Conservation (phyloP, 768 basidiomycete species). For the Rhodotorula kratochvilovae region DNA sequence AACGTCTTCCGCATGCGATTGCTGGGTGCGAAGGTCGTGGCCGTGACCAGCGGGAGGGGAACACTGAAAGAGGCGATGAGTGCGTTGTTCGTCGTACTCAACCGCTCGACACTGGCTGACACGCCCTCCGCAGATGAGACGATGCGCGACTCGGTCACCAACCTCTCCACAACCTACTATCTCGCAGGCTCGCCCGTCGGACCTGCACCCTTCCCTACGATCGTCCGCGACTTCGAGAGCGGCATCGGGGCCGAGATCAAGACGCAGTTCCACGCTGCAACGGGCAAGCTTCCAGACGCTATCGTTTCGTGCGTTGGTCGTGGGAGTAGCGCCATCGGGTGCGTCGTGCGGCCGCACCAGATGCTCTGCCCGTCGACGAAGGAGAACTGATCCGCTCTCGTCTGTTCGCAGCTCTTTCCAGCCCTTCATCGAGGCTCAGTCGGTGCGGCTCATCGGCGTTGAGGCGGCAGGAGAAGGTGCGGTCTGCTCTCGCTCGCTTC, state of each 20-base stretch:
- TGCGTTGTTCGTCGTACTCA: conserved; percentile 2
- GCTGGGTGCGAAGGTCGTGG: conserved; percentile 91
- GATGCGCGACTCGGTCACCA: conserved; percentile 97
- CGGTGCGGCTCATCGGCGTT: conserved; percentile 81
- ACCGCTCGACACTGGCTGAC: too few relatives aligned
- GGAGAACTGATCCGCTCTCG: too few relatives aligned
- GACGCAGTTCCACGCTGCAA: conserved; percentile 64
- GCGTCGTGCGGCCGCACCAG: too few relatives aligned
- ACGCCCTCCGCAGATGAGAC: conserved; percentile 61
- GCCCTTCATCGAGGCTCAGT: conserved; percentile 86
- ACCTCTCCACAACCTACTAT: conserved; percentile 92
- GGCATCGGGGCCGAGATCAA: conserved; percentile 95
- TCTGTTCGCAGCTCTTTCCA: conserved; percentile 79
- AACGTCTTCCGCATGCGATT: conserved; percentile 98
- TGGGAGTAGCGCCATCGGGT: conserved; percentile 87
- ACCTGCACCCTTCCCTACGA: conserved; percentile 97
- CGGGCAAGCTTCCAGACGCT: conserved; percentile 84
- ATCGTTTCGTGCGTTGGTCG: conserved; percentile 97
- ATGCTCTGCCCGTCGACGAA: too few relatives aligned
- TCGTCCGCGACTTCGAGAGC: conserved; percentile 95
- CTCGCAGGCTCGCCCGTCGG: conserved; percentile 97
- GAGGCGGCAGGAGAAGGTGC: conserved; percentile 95
- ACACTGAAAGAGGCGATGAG: conserved; percentile 96
- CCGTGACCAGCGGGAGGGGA: conserved; percentile 85
- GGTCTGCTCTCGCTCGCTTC: too few relatives aligned